A percentile compares a stretch with the other conserved stretches of the same genome.
These are phyloP conservation scores for Colletotrichum sp. DNA, from an alignment of 2,329 filamentous ascomycete species.

Conservation along the genomic window DNA sequence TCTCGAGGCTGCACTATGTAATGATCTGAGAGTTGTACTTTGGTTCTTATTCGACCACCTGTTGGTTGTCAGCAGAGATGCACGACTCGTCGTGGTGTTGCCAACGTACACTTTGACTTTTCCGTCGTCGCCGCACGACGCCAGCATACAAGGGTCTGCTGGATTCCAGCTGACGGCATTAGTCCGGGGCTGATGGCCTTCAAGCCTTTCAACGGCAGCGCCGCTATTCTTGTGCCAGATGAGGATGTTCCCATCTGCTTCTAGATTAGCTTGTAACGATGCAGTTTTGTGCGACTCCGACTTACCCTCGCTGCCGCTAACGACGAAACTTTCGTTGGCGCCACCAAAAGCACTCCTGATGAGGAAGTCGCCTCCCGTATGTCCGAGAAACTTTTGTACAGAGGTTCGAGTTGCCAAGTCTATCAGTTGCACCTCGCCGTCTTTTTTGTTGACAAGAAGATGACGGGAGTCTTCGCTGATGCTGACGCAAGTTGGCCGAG, in stretches of 20 bases:
- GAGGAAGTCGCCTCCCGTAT: slow-evolving; percentile 76
- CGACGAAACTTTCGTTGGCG: slow-evolving; percentile 87
- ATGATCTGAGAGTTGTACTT: slow-evolving; percentile 23
- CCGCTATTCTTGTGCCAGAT: slow-evolving; percentile 93
- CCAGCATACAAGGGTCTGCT: slow-evolving; percentile 80
- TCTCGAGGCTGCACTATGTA: slow-evolving; percentile 9
- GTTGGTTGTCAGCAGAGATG: background rate
- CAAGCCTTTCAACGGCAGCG: slow-evolving; percentile 74
- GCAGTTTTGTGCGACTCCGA: background rate
- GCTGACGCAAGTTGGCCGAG: slow-evolving; percentile 77
- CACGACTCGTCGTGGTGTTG: background rate
- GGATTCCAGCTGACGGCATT: slow-evolving; percentile 94
- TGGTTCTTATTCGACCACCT: slow-evolving; percentile 30
- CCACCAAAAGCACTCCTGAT: slow-evolving; percentile 88
- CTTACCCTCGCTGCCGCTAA: slow-evolving; percentile 89
- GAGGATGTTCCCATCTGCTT: slow-evolving; percentile 69
- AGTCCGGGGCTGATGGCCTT: slow-evolving; percentile 77
- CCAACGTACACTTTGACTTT: slow-evolving; percentile 80
- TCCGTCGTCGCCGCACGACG: slow-evolving; percentile 87
- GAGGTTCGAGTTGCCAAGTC: slow-evolving; percentile 75
- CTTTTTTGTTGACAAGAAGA: slow-evolving; percentile 81
- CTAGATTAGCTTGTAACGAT: background rate
- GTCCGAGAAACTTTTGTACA: slow-evolving; percentile 78
- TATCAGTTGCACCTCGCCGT: slow-evolving; percentile 79
- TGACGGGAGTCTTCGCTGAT: slow-evolving; percentile 83